Base-by-base conservation (phyloP, 2,329 filamentous ascomycete species). In the Fusarium nisikadoi region DNA sequence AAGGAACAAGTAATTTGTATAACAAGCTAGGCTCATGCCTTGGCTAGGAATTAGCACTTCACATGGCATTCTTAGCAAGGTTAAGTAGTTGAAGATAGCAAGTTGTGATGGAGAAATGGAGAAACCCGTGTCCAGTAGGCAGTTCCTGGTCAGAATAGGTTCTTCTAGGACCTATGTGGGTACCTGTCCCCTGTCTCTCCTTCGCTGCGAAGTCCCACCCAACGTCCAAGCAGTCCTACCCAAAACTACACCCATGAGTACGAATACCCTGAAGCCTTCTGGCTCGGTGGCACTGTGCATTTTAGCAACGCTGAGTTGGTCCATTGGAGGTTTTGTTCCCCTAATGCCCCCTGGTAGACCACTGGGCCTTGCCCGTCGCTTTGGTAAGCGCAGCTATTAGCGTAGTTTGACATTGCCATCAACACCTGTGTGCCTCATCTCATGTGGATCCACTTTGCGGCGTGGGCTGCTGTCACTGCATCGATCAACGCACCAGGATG, bases 51-150 rank as follows among this genome's bases (percentile, higher is more conserved):
- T 27, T 6, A 25, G 17, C 27, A 23, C 5, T n/a, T 23, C 5
- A 13, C 3, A 13, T 49, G 5, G 10, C 2, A 14, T 49, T 33
- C 20, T 3, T 2, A 4, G 20, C 11, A 23, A 9, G 29, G 7
- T 7, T 1, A 23, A 17, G 3, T 23, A 17, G 27, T 4, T 5
- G 14, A 9, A 9, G 14, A 8, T 4, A 17, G 14, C 2, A 12
- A 19, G 11, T 4, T 12, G 10, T 8, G 29, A 33, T 17, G 27
- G 27, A 17, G 29, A 19, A 33, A 23, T 9, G 27, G 20, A 10
- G 29, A 19, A 17, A 9, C 5, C 12, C 29, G n/a, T 23, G 4
- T 7, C 11, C 2, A 45, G 23, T 13, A 19, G 27, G 23, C 20
- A 46, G 19, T 17, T 16, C n/a, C 31, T 25, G 16, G 8, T n/a